Base-by-base conservation (phyloP, 2,329 filamentous ascomycete species). In the Verticillium isaacii region DNA sequence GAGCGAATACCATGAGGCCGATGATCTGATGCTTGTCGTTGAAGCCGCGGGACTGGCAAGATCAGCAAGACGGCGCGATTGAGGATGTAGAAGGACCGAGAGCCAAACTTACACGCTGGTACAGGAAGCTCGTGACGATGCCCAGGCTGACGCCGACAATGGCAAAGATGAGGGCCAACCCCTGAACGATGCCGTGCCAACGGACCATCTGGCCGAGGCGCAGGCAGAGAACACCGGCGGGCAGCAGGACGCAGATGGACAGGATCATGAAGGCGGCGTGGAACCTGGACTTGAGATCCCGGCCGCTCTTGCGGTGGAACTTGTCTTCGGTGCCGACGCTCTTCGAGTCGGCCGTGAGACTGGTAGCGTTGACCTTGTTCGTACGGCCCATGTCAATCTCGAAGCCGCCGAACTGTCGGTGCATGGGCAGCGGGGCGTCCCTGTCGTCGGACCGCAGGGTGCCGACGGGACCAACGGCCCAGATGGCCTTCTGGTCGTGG, bases 1-100 rank as follows among this genome's bases (percentile, higher is more conserved):
- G 77, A 54, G 78, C 72, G 56, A 85, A 74, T 45, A 86, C 73
- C 17, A 87, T 69, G 61, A 85, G 76, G 9, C 86, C 86, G 61
- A 89, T 73, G 58, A 88, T 76, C 68, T 88, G 85, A 67, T 89
- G 86, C 9, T 78, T 72, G 1, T 78, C 78, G 55, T 77, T 78
- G 71, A 85, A 84, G 11, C 74, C 73, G 58, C 79, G 82, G 19
- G 84, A 83, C 82, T 86, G 41, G 9, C 25, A 52, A 29, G 12
- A 58, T 41, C 29, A 60, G 56, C 3, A 11, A 17, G 7, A 8
- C 12, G 36, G 39, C 7, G 11, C 19, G 57, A 29, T 29, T 6
- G 29, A 29, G 29, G 29, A 29, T 29, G 29, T 4, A 29, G 29
- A 29, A 29, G 29, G 29, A 29, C 29, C 29, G 29, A 6, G 29